Evolutionary conservation across 345 rosid genomes (phyloP).

Genomic region (Citrus inodora): DNA sequence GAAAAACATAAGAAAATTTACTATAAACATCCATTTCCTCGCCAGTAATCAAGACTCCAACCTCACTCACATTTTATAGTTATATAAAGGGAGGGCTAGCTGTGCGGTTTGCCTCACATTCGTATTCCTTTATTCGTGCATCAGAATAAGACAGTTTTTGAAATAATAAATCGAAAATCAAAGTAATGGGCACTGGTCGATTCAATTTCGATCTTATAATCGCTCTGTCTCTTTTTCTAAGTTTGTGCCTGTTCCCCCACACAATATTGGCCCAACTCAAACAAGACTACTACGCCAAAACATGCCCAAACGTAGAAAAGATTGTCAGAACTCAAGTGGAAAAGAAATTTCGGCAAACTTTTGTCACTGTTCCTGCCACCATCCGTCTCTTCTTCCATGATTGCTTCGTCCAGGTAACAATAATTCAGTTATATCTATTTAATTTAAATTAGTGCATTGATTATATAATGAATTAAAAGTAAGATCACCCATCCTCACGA

Average conservation of each 20-base stretch:
- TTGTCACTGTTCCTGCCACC: conserved; percentile 73
- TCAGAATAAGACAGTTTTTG: not conserved
- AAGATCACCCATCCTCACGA: too few species aligned
- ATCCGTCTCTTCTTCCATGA: conserved; percentile 89
- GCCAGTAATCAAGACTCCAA: conserved; percentile 18
- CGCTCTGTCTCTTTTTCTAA: conserved; percentile 36
- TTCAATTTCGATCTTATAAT: conserved; percentile 22
- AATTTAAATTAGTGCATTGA: too few species aligned
- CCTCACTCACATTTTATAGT: too few species aligned
- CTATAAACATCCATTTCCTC: not conserved
- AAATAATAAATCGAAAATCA: not conserved
- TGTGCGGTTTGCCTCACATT: not conserved
- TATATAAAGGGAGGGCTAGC: not conserved
- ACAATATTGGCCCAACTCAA: conserved; percentile 56
- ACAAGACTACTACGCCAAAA: conserved; percentile 40
- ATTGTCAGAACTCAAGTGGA: conserved; percentile 50
- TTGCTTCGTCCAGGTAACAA: conserved; percentile 63
- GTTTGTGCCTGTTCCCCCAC: conserved; percentile 40
- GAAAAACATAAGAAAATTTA: too few species aligned
- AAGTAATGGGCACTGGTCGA: conserved; percentile 17
- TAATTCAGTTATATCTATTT: not conserved
- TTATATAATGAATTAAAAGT: too few species aligned
- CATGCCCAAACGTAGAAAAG: conserved; percentile 69
- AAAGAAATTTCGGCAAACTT: conserved; percentile 51
- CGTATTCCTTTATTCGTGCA: not conserved